Evolutionary conservation across 2,329 filamentous ascomycete genomes (phyloP).

Genomic region (Talaromyces sp.): DNA sequence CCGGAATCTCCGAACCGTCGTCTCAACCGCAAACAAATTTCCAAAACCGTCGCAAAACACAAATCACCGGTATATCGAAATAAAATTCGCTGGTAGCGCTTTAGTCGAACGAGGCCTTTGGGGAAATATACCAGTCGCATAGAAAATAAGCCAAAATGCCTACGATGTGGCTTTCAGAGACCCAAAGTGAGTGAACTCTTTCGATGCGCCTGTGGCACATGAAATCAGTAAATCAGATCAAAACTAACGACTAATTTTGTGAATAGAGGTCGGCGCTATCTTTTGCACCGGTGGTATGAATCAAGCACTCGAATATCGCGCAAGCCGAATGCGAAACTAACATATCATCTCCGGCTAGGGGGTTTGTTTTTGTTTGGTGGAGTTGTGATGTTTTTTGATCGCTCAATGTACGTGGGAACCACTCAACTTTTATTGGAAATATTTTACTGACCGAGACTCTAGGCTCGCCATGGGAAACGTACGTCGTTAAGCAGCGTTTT

Average conservation of each 20-base stretch:
- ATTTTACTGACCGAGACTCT: slow-evolving; percentile 4
- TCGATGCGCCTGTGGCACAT: neutral
- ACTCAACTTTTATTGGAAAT: neutral
- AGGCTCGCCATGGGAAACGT: slow-evolving; percentile 98
- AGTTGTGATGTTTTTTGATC: slow-evolving; percentile 95
- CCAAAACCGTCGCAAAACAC: neutral
- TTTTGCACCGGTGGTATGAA: slow-evolving; percentile 94
- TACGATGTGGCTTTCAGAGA: slow-evolving; percentile 93
- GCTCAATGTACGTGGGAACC: slow-evolving; percentile 67
- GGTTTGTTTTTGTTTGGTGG: slow-evolving; percentile 92
- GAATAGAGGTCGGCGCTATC: slow-evolving; percentile 87
- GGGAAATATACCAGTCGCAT: neutral
- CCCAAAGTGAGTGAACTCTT: slow-evolving; percentile 67
- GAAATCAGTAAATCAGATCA: too few species aligned
- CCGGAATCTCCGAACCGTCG: neutral
- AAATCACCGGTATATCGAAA: neutral
- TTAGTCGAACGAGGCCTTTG: neutral
- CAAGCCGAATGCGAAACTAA: neutral
- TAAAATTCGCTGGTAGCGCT: neutral
- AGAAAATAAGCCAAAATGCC: slow-evolving; percentile 55
- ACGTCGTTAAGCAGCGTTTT: slow-evolving; percentile 26
- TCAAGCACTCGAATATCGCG: neutral
- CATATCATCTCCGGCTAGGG: slow-evolving; percentile 48
- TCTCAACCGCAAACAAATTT: neutral
- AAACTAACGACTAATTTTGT: slow-evolving; percentile 1